A percentile compares a stretch with the other conserved stretches of the same genome.
These are phyloP conservation scores for Begonia fuchsioides DNA, from an alignment of 306 rosid species.

Conservation along the genomic window DNA sequence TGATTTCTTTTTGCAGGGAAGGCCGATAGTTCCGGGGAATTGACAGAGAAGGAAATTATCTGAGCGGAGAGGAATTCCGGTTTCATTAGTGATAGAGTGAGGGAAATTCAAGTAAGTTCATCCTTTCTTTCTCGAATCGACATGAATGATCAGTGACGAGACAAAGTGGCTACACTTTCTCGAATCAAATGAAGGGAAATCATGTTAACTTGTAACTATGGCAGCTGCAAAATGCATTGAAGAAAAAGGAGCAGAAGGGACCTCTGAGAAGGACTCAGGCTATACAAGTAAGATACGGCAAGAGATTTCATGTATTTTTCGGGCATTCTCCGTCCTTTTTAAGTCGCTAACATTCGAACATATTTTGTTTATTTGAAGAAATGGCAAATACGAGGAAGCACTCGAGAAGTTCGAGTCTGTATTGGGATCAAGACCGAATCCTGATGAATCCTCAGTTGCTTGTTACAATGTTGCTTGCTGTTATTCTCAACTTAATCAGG, in stretches of 20 bases:
- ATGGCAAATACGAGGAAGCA: conserved; percentile 77
- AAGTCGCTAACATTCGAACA: background rate
- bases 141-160: no score
- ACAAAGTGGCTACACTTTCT: no score
- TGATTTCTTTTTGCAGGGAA: conserved; percentile 47
- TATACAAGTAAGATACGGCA: conserved; percentile 48
- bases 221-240: conserved; percentile 73
- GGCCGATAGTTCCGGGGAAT: conserved; percentile 32
- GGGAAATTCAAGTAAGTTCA: conserved; percentile 89
- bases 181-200: no score
- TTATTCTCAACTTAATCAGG: conserved; percentile 93
- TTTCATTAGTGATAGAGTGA: conserved; percentile 64
- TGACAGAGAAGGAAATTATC: conserved; percentile 82
- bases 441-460: conserved; percentile 69
- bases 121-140: background rate
- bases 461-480: conserved; percentile 92
- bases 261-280: conserved; percentile 66
- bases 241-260: conserved; percentile 67
- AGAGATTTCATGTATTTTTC: conserved; percentile 6
- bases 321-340: conserved; percentile 3
- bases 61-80: conserved; percentile 96
- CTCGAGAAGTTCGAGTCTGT: conserved; percentile 76
- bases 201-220: conserved; percentile 1
- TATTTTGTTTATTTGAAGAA: conserved; percentile 21
- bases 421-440: conserved; percentile 69